These are phyloP conservation scores for Colletotrichum abscissum DNA, from an alignment of 2,329 filamentous ascomycete genomes.

Conservation along the genomic window DNA sequence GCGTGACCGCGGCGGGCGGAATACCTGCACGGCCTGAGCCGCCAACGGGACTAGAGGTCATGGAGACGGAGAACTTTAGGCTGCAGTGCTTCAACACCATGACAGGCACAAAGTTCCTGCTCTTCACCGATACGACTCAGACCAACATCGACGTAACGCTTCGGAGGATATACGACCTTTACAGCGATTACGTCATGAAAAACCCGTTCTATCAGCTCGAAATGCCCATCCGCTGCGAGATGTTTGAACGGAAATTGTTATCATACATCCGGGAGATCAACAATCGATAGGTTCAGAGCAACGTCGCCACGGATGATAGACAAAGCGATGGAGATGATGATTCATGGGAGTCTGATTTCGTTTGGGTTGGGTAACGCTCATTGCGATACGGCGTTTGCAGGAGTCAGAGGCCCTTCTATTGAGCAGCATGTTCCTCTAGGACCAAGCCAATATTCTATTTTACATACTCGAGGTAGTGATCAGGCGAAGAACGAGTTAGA, in stretches of 20 bases:
- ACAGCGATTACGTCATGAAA: constrained; percentile 98
- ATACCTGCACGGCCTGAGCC: constrained; percentile 67
- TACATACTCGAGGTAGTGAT: constrained; percentile 30
- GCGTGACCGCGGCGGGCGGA: constrained; percentile 42
- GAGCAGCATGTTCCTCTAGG: constrained; percentile 26
- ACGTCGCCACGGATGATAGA: not conserved
- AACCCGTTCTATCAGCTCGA: constrained; percentile 98
- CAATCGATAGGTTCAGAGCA: constrained; percentile 55
- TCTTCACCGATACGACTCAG: constrained; percentile 93
- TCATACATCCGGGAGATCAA: constrained; percentile 83
- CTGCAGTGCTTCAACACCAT: constrained; percentile 96
- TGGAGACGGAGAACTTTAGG: constrained; percentile 94
- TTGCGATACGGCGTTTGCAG: constrained; percentile 28
- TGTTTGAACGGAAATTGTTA: constrained; percentile 88
- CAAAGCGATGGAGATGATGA: not conserved
- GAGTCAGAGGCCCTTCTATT: constrained; percentile 32
- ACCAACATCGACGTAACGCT: constrained; percentile 88
- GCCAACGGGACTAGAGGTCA: constrained; percentile 85
- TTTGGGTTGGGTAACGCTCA: constrained; percentile 4
- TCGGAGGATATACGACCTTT: constrained; percentile 90
- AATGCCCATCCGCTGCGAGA: constrained; percentile 96
- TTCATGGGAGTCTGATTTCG: not conserved
- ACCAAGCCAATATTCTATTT: constrained; percentile 35
- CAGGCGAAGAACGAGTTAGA: constrained; percentile 10
- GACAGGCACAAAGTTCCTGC: constrained; percentile 93